These are phyloP conservation scores for Cydonia oblonga DNA, from an alignment of 331 rosid genomes.

Conservation along the genomic window DNA sequence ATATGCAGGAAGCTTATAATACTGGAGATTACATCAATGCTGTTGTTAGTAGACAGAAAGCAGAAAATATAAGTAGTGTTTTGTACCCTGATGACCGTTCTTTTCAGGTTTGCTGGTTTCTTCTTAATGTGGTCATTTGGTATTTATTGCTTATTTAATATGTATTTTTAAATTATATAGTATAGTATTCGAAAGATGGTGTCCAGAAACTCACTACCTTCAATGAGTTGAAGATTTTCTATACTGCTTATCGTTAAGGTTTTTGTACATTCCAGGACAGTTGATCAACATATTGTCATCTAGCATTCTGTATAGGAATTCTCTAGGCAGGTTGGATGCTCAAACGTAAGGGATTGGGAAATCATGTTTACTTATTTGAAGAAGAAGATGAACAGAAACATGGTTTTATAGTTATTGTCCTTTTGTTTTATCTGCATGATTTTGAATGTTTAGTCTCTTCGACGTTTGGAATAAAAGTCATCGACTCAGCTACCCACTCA, in stretches of 20 bases:
- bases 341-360: background rate
- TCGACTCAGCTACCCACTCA: background rate
- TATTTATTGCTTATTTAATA: background rate
- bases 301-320: background rate
- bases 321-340: background rate
- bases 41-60: slow-evolving; percentile 54
- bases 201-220: background rate
- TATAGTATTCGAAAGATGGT: background rate
- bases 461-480: background rate
- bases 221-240: background rate
- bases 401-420: background rate
- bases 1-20: slow-evolving; percentile 56
- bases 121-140: background rate
- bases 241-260: background rate
- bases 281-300: background rate
- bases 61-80: slow-evolving; percentile 63
- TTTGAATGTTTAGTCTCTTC: background rate
- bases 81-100: slow-evolving; percentile 75
- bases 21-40: slow-evolving; percentile 74
- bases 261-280: background rate
- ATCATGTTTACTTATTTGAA: background rate
- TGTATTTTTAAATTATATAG: background rate
- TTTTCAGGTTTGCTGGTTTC: slow-evolving; percentile 41
- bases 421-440: background rate
- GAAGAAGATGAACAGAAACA: background rate